Evolutionary conservation across 306 rosid genomes (phyloP), one percentile per base, ranked within the genome.

Genomic region (Elaeagnus macrophylla): DNA sequence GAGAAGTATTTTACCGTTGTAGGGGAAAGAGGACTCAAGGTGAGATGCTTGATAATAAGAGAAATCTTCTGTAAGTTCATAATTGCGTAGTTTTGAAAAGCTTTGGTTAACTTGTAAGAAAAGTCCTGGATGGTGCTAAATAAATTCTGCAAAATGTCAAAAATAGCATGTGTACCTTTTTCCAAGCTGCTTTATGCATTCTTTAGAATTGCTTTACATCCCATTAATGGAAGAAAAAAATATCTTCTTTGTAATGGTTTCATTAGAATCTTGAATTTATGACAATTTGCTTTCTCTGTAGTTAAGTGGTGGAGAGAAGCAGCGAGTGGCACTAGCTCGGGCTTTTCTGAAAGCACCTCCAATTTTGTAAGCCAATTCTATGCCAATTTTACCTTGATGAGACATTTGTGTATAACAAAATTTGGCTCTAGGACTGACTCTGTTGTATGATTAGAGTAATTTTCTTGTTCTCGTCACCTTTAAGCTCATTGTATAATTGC

Each of bases 21-120:
- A 57, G 97, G 97, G 57, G 96, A 91, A 73, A 82, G 97, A 61
- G 97, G 97, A 15, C 97, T 91, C 62, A 91, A 91, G 97, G 97
- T 91, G 69, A 80, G 72, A 52, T 25, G 32, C 32, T 25, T 25
- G 2, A 25, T 25, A 25, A 25, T 25, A 25, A 25, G 32, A 25
- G 32, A 25, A 25, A 25, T 25, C 3, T 25, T 25, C 32, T 25
- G 4, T 25, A 25, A 25, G 4, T 25, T 25, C n/a, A 25, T 25
- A 25, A 25, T 25, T 25, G 2, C 32, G 4, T 25, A 25, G 32
- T 25, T 25, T 25, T 25, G 32, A 25, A 25, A 25, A 25, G 2
- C 32, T 25, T 25, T 25, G 32, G 32, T 25, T 25, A 25, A 25
- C 32, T 25, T 25, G 32, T 25, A 25, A 2, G 32, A 25, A 25